Evolutionary conservation across 805 yeast species (phyloP).

Genomic region (Wickerhamiella qilinensis): DNA sequence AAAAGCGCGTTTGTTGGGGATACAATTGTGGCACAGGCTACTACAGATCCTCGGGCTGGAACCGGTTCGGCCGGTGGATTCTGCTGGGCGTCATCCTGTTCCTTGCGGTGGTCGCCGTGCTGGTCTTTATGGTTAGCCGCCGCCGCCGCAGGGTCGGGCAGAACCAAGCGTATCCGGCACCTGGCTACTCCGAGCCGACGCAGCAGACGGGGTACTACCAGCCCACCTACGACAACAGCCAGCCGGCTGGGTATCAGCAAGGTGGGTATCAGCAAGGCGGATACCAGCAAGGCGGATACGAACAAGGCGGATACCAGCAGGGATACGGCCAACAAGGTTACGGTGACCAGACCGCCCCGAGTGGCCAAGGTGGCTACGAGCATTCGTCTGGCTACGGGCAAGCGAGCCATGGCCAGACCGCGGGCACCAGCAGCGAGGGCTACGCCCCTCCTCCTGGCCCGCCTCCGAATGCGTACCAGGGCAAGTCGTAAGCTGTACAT

Average conservation of each 20-base stretch:
- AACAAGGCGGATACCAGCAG: background rate
- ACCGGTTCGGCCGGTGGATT: constrained; percentile 1
- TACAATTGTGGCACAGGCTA: background rate
- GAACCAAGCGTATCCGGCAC: background rate
- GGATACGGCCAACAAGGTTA: background rate
- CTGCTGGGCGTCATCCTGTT: background rate
- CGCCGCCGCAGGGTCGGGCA: background rate
- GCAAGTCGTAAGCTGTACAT: background rate
- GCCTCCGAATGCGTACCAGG: background rate
- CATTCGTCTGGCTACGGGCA: too few relatives aligned
- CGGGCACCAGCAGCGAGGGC: background rate
- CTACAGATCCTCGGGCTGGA: background rate
- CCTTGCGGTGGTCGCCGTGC: background rate
- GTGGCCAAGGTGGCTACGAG: too few relatives aligned
- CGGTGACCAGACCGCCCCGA: too few relatives aligned
- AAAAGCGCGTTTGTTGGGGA: background rate
- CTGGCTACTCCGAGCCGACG: background rate
- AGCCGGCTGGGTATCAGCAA: too few relatives aligned
- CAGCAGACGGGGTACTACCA: background rate
- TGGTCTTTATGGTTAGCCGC: background rate
- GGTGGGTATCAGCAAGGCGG: background rate
- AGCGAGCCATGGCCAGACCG: background rate
- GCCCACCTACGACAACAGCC: background rate
- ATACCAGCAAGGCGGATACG: too few relatives aligned
- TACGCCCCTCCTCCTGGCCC: background rate